phyloP scores from a whole-genome alignment of 73 alveolate species.

The Durusdinium trenchii region DNA sequence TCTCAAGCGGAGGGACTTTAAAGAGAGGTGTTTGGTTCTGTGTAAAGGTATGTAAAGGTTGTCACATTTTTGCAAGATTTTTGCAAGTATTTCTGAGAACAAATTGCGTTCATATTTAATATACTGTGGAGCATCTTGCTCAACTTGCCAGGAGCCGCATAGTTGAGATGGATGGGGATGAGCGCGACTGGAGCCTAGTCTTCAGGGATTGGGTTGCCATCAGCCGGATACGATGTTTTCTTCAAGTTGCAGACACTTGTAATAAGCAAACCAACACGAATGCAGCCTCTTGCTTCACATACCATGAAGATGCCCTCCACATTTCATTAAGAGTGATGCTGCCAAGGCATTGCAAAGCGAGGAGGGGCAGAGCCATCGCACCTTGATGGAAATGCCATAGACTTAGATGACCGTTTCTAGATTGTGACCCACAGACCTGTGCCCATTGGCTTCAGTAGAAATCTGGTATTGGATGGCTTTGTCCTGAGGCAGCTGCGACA shows the following conservation, averaged over 20 bases:
- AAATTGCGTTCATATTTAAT: too few relatives aligned
- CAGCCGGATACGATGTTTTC: neutral
- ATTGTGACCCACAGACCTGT: neutral
- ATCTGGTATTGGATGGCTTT: neutral
- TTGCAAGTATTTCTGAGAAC: too few relatives aligned
- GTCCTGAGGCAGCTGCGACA: constrained; percentile 69
- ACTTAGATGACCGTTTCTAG: neutral
- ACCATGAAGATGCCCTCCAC: neutral
- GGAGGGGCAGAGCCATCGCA: constrained; percentile 69
- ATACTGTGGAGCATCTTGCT: neutral
- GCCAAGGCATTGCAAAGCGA: constrained; percentile 37
- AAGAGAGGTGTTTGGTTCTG: too few relatives aligned
- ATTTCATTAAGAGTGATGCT: neutral
- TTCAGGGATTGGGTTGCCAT: neutral
- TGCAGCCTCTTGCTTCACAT: too few relatives aligned
- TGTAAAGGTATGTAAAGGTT: neutral
- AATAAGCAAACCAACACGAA: neutral
- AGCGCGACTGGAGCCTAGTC: constrained; percentile 20
- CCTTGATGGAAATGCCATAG: constrained; percentile 53
- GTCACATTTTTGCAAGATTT: neutral
- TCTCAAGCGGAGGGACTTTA: too few relatives aligned
- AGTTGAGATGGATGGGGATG: constrained; percentile 63
- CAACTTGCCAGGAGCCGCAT: constrained; percentile 40
- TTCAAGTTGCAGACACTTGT: neutral
- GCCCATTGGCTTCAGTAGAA: neutral